Percentiles rank a stretch among this genome's conserved stretches.
Conservation (phyloP, 176 grass and related monocot genomes). For the Carex parvula region DNA sequence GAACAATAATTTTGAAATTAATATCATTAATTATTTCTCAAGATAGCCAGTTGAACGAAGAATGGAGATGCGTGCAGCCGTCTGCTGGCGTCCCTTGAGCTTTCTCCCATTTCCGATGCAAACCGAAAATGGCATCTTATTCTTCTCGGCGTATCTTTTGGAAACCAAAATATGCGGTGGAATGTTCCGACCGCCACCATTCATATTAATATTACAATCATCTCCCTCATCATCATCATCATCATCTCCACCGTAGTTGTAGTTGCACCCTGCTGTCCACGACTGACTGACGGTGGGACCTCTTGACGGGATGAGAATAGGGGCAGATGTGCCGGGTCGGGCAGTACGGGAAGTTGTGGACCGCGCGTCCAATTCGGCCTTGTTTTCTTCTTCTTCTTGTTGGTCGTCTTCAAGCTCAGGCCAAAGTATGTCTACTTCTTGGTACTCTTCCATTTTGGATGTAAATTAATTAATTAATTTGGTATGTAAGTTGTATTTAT, state of each 20-base stretch:
- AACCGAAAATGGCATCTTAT: slow-evolving; percentile 49
- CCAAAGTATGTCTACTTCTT: slow-evolving; percentile 67
- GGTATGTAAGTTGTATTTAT: background rate
- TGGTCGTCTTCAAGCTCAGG: background rate
- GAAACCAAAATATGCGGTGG: slow-evolving; percentile 47
- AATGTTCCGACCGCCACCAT: background rate
- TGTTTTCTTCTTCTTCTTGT: background rate
- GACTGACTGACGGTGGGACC: slow-evolving; percentile 42
- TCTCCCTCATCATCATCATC: too few species aligned
- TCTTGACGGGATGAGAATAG: slow-evolving; percentile 32
- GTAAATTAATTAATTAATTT: background rate
- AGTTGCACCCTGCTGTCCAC: slow-evolving; percentile 29
- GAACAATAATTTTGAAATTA: too few species aligned
- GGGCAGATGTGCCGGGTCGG: slow-evolving; percentile 14
- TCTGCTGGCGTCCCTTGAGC: slow-evolving; percentile 80
- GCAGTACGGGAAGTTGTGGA: background rate
- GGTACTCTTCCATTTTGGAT: slow-evolving; percentile 48
- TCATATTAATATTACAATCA: too few species aligned
- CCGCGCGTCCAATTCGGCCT: background rate
- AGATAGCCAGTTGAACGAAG: slow-evolving; percentile 85
- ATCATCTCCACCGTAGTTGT: background rate
- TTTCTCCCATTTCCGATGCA: slow-evolving; percentile 69
- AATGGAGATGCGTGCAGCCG: slow-evolving; percentile 46
- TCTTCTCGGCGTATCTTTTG: slow-evolving; percentile 19
- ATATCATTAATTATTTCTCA: slow-evolving; percentile 37